Base-by-base conservation (phyloP, 2,329 filamentous ascomycete genomes). In the Scytalidium lignicola region DNA sequence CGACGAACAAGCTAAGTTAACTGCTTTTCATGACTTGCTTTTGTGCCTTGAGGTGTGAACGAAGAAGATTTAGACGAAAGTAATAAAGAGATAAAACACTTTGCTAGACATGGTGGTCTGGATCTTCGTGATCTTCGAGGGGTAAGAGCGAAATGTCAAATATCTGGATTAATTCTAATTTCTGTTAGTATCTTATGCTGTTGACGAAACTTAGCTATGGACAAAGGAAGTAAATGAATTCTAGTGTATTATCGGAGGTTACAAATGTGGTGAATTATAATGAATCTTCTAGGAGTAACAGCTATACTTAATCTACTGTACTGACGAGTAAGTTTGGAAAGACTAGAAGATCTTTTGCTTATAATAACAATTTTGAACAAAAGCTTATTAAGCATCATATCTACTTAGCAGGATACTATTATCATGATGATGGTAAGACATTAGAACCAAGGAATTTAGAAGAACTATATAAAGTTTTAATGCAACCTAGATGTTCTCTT, bases 351-450 rank as follows among this genome's bases (percentile, higher is more conserved):
- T 60, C 56, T 22, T 55, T 56, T 41, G 50, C 58, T 1, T 69
- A 70, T 51, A 53, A 66, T 54, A 55, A 57, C 41, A 54, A 59
- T 49, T 72, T 71, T 56, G 59, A 69, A 46, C 62, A 67, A 47
- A 60, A 68, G 44, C 53, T 73, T 41, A 63, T 65, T 47, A 64
- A 73, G 48, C 41, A 63, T 52, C 49, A 49, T 15, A 53, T 71
- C 37, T 65, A 67, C 45, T 54, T 63, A 26, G 23, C 50, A 37
- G 58, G 47, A 18, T 62, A 62, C 32, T 51, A 50, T 41, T 60
- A 58, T 48, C 57, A 51, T 5, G 49, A 61, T 58, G 60, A 58
- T 17, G 41, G 51, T 39, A 43, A 50, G 28, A 53, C 62, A 13
- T 21, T 58, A 43, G 54, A 58, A 49, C 66, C 63, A 50, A 67